Conservation (phyloP, 2,329 filamentous ascomycete species). For the Penicillium sp. region DNA sequence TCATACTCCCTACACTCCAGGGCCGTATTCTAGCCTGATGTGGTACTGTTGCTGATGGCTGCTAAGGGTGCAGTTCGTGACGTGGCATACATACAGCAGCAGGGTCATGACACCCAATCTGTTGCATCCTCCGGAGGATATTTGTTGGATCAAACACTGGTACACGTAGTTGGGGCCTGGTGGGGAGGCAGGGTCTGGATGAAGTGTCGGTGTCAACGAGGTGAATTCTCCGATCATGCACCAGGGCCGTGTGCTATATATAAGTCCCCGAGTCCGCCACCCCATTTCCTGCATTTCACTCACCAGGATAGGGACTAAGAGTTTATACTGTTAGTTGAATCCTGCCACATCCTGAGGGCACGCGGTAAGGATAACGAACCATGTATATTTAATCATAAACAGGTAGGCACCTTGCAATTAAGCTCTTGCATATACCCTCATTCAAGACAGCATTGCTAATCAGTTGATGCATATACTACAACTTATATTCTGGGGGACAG, state of each 20-base stretch:
- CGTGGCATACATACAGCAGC: conserved; percentile 33
- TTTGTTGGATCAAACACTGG: conserved; percentile 18
- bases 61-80: conserved; percentile 31
- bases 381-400: background rate
- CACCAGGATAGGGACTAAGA: background rate
- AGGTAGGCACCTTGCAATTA: too few relatives aligned
- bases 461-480: background rate
- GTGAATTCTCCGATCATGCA: background rate
- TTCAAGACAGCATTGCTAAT: background rate
- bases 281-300: background rate
- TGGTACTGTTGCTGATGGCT: conserved; percentile 18
- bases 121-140: conserved; percentile 18
- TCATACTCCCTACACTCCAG: background rate
- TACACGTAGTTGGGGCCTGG: conserved; percentile 27
- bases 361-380: background rate
- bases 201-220: background rate
- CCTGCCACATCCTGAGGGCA: background rate
- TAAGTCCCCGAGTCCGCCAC: conserved; percentile 5
- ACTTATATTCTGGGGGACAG: background rate
- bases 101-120: conserved; percentile 22
- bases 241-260: conserved; percentile 12
- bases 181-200: background rate
- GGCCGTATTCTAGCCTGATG: background rate
- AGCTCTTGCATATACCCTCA: background rate
- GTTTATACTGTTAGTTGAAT: background rate